phyloP scores from a whole-genome alignment of 768 basidiomycete genomes.

The Kwoniella sp. region DNA sequence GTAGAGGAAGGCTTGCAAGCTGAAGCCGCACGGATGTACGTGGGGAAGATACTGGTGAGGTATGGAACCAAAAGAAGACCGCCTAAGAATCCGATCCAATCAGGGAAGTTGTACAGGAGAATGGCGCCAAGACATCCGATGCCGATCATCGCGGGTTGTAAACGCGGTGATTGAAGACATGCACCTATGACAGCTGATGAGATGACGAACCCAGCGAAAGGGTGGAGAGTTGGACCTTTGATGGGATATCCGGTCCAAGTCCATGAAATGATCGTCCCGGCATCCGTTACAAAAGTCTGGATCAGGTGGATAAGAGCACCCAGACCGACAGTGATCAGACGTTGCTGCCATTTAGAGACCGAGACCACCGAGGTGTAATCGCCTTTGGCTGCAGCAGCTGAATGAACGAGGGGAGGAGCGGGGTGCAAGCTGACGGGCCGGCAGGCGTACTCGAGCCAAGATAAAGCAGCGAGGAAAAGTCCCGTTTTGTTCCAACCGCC shows the following conservation, averaged over 20 bases:
- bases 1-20: constrained; percentile 59
- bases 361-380: neutral
- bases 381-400: constrained; percentile 4
- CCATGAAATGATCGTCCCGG: constrained; percentile 79
- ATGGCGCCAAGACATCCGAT: constrained; percentile 63
- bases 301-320: constrained; percentile 64
- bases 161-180: constrained; percentile 23
- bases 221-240: constrained; percentile 71
- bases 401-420: constrained; percentile 21
- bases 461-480: constrained; percentile 63
- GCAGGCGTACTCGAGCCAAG: constrained; percentile 61
- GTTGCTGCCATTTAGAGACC: constrained; percentile 9
- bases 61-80: constrained; percentile 66
- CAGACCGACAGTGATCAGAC: constrained; percentile 33
- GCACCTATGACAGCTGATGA: constrained; percentile 65
- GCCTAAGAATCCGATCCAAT: constrained; percentile 72
- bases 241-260: constrained; percentile 85
- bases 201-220: constrained; percentile 71
- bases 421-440: constrained; percentile 31
- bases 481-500: constrained; percentile 74
- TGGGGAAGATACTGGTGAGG: constrained; percentile 67
- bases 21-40: constrained; percentile 61
- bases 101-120: constrained; percentile 63
- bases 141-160: constrained; percentile 21
- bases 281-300: constrained; percentile 72